Evolutionary conservation across 805 yeast genomes (phyloP).

Genomic region (Kodamaea leandrae): DNA sequence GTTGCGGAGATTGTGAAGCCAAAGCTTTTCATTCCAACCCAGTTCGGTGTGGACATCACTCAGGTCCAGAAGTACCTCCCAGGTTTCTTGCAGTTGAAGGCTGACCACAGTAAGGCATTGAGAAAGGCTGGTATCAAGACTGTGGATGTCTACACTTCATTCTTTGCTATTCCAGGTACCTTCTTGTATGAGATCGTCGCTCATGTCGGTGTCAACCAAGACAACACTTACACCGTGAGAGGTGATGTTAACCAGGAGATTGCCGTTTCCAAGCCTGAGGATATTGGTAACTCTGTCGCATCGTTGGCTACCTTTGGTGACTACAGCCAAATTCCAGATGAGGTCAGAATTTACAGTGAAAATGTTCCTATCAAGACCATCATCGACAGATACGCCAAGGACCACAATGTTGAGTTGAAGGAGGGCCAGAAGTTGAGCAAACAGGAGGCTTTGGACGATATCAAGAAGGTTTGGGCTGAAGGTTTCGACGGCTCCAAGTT

Average conservation of each 20-base stretch:
- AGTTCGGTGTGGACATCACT: conserved; percentile 51
- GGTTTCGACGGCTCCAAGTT: conserved; percentile 37
- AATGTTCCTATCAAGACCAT: conserved; percentile 38
- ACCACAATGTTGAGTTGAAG: conserved; percentile 28
- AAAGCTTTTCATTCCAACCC: conserved; percentile 57
- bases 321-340: conserved; percentile 42
- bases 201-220: conserved; percentile 36
- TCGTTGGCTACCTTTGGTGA: conserved; percentile 22
- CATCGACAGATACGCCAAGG: conserved; percentile 38
- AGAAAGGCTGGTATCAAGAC: conserved; percentile 47
- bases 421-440: conserved; percentile 13
- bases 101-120: conserved; percentile 35
- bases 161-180: conserved; percentile 35
- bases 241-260: conserved; percentile 42
- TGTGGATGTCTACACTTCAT: conserved; percentile 41
- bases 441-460: conserved; percentile 30
- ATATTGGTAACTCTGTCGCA: conserved; percentile 18
- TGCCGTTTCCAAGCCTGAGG: conserved; percentile 32
- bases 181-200: conserved; percentile 35
- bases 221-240: conserved; percentile 31
- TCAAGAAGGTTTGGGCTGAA: conserved; percentile 23
- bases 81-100: conserved; percentile 33
- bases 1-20: conserved; percentile 42
- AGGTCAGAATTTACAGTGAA: conserved; percentile 43
- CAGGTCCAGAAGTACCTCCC: conserved; percentile 29